Evolutionary conservation across 345 rosid genomes (phyloP).

Genomic region (Syzygium jambos): DNA sequence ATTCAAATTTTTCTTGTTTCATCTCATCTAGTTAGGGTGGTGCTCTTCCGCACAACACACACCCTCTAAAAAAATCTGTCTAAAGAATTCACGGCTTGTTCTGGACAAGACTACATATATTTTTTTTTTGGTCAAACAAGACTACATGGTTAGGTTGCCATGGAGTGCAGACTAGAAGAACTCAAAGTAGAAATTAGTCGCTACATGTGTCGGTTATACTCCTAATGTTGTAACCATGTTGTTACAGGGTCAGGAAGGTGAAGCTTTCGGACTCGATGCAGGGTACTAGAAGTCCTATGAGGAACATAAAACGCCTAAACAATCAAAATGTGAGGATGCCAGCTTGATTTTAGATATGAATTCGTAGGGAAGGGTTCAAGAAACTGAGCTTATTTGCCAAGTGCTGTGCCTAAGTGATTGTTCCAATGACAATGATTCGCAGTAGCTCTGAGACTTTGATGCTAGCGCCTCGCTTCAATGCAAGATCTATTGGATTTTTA

Average conservation of each 20-base stretch:
- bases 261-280: conserved; percentile 77
- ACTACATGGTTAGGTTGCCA: background rate
- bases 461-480: conserved; percentile 86
- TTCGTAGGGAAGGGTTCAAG: background rate
- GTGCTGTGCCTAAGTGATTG: conserved; percentile 30
- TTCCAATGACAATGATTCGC: conserved; percentile 45
- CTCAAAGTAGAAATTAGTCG: background rate
- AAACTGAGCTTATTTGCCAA: background rate
- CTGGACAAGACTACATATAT: no score
- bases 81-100: no score
- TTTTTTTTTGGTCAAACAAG: no score
- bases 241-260: conserved; percentile 79
- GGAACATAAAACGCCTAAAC: conserved; percentile 44
- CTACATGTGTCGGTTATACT: background rate
- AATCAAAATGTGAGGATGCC: conserved; percentile 39
- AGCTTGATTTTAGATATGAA: background rate
- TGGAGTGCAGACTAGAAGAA: background rate
- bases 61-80: no score
- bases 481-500: conserved; percentile 7
- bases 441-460: conserved; percentile 71
- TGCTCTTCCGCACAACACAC: no score
- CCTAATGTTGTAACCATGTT: background rate
- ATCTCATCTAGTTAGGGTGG: no score
- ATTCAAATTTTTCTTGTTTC: no score
- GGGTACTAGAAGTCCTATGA: conserved; percentile 69